Base-by-base conservation (phyloP, 169 alveolate species). In the Plasmodium vivax region DNA sequence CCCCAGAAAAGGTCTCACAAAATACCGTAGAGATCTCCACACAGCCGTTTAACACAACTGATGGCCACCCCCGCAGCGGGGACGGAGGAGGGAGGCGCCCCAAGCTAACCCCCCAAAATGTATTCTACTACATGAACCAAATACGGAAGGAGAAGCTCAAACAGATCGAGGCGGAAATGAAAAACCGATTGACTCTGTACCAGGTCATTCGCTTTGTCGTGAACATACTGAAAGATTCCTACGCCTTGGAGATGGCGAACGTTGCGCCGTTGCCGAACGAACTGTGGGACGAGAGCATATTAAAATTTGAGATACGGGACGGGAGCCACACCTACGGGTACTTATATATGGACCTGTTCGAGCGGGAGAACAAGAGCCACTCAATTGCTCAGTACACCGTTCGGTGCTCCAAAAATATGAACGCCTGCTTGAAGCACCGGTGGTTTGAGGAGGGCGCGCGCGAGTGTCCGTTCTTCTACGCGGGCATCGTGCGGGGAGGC, bases 301-400 rank as follows among this genome's bases (percentile, higher is more conserved):
- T 92, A 79, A 92, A 92, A 72, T 92, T 92, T 72, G 92, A 92
- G 58, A 92, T 92, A 72, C 68, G 74, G 58, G 84, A 74, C 36
- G 85, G 68, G 36, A 19, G 54, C 30, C 43, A 81, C 68, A 73
- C 58, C 4, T 92, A 82, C 32, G 95, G 95, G 8, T 82, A 92
- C 56, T 47, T 96, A 73, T 96, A 96, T 93, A 82, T 95, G 97
- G 98, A 96, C 47, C 85, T 96, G 51, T 96, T 96, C 84, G 96
- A 94, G 82, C 88, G 98, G 9, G 96, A 92, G 68, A 94, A 83
- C 32, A 96, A 96, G 75, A 92, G 73, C 36, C 92, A 54, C 41
- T 81, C 96, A 1, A 95, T 95, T 47, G 98, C 98, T 3, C 98
- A 96, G 92, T 96, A 95, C 73, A 96, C 98, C 19, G 96, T 96